Conservation (phyloP, 768 basidiomycete species). For the Daedalea quercina region DNA sequence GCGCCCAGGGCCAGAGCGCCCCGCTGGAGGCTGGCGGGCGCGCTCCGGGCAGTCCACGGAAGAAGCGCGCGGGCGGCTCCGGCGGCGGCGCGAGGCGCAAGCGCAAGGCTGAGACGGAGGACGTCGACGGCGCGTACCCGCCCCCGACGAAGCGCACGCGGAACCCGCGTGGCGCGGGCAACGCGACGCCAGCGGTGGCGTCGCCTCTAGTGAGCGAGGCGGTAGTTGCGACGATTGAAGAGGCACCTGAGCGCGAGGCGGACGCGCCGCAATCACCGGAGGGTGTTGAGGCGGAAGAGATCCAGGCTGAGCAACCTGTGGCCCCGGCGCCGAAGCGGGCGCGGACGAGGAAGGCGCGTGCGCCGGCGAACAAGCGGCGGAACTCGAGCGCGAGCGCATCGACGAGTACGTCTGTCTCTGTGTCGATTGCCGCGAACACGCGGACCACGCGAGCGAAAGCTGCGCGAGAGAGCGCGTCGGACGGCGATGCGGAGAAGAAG, state of each 20-base stretch:
- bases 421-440: conserved; percentile 24
- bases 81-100: conserved; percentile 46
- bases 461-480: conserved; percentile 1
- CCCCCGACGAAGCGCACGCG: conserved; percentile 53
- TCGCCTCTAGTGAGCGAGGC: conserved; percentile 25
- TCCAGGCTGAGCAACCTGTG: conserved; percentile 25
- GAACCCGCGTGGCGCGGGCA: conserved; percentile 37
- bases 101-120: conserved; percentile 54
- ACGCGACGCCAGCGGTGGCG: conserved; percentile 15
- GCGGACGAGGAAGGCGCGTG: conserved; percentile 33
- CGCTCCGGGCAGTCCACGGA: conserved; percentile 38
- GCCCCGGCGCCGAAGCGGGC: conserved; percentile 34
- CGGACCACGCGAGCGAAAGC: conserved; percentile 3
- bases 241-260: conserved; percentile 18
- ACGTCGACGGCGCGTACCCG: conserved; percentile 62
- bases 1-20: conserved; percentile 22
- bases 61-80: conserved; percentile 33
- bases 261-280: conserved; percentile 10
- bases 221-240: conserved; percentile 33
- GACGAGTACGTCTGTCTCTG: conserved; percentile 29
- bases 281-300: conserved; percentile 23
- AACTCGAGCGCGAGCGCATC: conserved; percentile 50
- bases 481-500: neutral
- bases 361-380: conserved; percentile 28
- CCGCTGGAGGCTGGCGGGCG: conserved; percentile 21